Evolutionary conservation across 1,139 yeast species (phyloP), one percentile per base, ranked within the genome.

Genomic region (Hemisphaericaspora xylanilytica): DNA sequence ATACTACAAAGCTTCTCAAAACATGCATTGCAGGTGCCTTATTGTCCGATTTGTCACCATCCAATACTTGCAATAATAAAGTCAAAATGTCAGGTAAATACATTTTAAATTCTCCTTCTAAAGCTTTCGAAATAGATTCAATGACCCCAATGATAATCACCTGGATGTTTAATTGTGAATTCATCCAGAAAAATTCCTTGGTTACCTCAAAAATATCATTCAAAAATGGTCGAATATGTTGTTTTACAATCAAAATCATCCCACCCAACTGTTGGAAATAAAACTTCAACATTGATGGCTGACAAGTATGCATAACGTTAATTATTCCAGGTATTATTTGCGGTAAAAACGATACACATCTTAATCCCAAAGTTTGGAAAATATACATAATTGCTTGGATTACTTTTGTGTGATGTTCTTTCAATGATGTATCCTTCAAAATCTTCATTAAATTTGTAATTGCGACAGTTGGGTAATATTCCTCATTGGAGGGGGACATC

Each of bases 401-500:
- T 26, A 88, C 95, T 32, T 87, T 84, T 5, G 92, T 85, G 56
- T 94, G 97, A 53, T 90, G 96, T 0, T 87, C 71, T 12, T 86
- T 81, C 43, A 92, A 70, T 0, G 97, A 87, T 1, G 86, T 80
- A 58, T 94, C 98, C 48, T 84, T 83, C 36, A 92, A 64, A 18
- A 92, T 82, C 44, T 82, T 85, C 81, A 90, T 78, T 46, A 94
- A 66, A 13, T 89, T 86, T 27, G 81, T 82, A 32, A 92, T 86
- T 1, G 94, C 97, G 16, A 94, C 97, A 0, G 97, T 89, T 3
- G 97, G 97, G 53, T 88, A 90, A 53, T 89, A 94, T 51, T 90
- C 97, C 43, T 90, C 97, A 43, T 84, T 80, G 0, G 95, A 83
- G 1, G 97, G 97, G 7, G 96, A 85, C 78, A 87, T 85, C 1